A percentile compares a stretch with the other conserved stretches of the same genome.
Conservation (phyloP, 495 filamentous ascomycete genomes). For the Neurospora sublineolata region DNA sequence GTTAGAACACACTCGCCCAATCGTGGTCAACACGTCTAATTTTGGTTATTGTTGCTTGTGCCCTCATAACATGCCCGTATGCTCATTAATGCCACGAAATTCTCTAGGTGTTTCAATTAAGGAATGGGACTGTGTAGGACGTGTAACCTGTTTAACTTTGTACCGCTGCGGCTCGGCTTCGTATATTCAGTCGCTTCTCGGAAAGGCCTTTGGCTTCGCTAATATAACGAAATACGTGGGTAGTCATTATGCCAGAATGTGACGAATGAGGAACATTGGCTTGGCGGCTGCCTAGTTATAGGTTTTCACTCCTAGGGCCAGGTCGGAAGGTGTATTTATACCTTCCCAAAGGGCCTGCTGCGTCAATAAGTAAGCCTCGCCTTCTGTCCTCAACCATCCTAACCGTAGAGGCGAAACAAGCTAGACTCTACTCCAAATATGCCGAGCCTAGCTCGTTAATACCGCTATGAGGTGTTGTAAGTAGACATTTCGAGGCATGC, state of each 20-base stretch:
- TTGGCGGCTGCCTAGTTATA: background rate
- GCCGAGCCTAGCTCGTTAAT: background rate
- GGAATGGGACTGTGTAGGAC: background rate
- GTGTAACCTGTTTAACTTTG: background rate
- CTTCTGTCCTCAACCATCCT: background rate
- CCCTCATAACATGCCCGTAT: background rate
- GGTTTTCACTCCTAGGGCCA: background rate
- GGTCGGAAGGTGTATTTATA: too few species aligned
- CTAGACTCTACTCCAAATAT: background rate
- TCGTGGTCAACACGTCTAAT: background rate
- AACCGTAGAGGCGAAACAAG: background rate
- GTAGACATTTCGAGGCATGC: constrained; percentile 26
- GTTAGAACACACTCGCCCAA: background rate
- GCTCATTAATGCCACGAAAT: background rate
- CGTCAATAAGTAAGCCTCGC: background rate
- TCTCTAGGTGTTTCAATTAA: background rate
- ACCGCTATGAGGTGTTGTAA: constrained; percentile 16
- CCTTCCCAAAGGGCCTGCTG: too few species aligned
- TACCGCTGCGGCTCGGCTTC: background rate
- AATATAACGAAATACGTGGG: too few species aligned
- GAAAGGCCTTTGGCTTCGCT: background rate
- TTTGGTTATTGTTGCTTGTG: background rate
- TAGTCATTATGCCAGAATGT: too few species aligned
- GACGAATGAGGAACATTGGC: too few species aligned
- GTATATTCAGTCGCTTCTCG: background rate